Evolutionary conservation across 2,329 filamentous ascomycete species (phyloP).

Genomic region (Pseudogymnoascus sp.): DNA sequence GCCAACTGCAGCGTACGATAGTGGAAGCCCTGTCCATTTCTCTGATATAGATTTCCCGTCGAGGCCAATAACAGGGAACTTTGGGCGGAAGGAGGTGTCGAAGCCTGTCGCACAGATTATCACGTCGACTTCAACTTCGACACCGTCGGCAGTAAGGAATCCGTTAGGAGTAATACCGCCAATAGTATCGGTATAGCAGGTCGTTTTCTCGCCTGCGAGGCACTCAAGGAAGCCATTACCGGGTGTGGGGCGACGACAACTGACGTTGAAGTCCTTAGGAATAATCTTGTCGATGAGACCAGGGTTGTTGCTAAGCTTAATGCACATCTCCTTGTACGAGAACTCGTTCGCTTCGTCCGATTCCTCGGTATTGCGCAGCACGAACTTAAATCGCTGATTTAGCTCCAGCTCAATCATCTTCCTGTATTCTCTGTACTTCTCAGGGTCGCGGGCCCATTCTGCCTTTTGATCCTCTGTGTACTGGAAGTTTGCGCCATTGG

Average conservation of each 20-base stretch:
- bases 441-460: conserved; percentile 19
- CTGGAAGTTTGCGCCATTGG: conserved; percentile 17
- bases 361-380: conserved; percentile 18
- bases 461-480: conserved; percentile 16
- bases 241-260: conserved; percentile 36
- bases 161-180: conserved; percentile 28
- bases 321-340: conserved; percentile 11
- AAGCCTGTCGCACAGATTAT: conserved; percentile 26
- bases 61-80: conserved; percentile 16
- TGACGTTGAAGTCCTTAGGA: conserved; percentile 24
- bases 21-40: conserved; percentile 16
- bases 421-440: conserved; percentile 15
- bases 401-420: conserved; percentile 21
- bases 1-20: conserved; percentile 17
- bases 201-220: conserved; percentile 31
- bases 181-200: conserved; percentile 20
- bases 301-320: conserved; percentile 13
- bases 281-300: conserved; percentile 15
- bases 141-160: conserved; percentile 24
- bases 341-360: conserved; percentile 8
- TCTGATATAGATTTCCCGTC: conserved; percentile 11
- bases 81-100: conserved; percentile 12
- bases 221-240: conserved; percentile 36
- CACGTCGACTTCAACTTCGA: conserved; percentile 23
- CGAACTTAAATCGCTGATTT: conserved; percentile 23